Base-by-base conservation (phyloP, 2,329 filamentous ascomycete species). In the Monosporascus sp. region DNA sequence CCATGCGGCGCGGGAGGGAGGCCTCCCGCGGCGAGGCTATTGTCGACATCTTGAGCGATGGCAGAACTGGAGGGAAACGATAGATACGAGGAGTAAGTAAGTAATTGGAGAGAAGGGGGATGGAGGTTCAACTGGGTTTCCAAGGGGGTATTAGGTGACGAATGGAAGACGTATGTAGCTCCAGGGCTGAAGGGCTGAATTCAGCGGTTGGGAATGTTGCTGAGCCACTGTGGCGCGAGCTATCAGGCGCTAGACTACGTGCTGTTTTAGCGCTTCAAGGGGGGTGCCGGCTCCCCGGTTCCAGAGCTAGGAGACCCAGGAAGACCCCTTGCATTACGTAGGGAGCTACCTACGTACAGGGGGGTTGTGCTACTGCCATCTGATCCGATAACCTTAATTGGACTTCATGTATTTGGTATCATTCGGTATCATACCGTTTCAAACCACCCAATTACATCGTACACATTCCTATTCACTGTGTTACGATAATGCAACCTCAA, bases 1-100 rank as follows among this genome's bases (percentile, higher is more conserved):
- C 67, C 66, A 84, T 68, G 65, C 83, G 74, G 64, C 85, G 75
- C 72, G 82, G 68, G 78, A 85, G 43, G 72, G 26, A 27, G 7
- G 80, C 60, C 73, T 86, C 83, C 54, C 84, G 80, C 24, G 83
- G 83, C 9, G 81, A 79, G 41, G 84, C 82, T 57, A 87, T 87
- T 43, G 83, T 85, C 8, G 84, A 85, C 84, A 87, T 87, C 59
- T 57, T 64, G 51, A 31, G 22, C 7, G 44, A 22, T 43, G 16
- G 19, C 38, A 16, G 17, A 14, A 22, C 22, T 20, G 2, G 41
- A 40, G 31, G 36, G 36, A 20, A 48, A 19, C 16, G 16, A 3
- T 48, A 11, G 48, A 40, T 34, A 7, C 24, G 17, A 53, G 11
- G 48, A 20, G 27, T 19, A 14, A n/a, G 17, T 38, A 47, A 37